Evolutionary conservation across 2,329 filamentous ascomycete species (phyloP).

Genomic region (Shiraia sp.): DNA sequence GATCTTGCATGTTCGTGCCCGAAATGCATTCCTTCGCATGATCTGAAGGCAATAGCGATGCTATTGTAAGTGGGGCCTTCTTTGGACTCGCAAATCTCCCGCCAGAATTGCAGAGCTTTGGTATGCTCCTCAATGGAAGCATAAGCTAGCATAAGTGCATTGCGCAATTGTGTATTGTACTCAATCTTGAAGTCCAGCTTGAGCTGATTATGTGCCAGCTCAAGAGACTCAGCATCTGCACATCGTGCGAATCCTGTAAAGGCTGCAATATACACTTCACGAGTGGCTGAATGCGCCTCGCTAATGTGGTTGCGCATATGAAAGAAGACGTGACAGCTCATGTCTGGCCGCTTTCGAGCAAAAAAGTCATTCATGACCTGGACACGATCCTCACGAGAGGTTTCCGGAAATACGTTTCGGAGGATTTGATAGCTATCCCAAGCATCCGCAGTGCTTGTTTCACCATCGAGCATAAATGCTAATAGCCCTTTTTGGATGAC

Average conservation of each 20-base stretch:
- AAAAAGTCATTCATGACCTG: conserved; percentile 84
- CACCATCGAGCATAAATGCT: conserved; percentile 68
- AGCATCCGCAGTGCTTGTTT: conserved; percentile 65
- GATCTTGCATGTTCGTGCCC: conserved; percentile 53
- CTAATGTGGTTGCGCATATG: conserved; percentile 86
- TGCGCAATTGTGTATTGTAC: conserved; percentile 74
- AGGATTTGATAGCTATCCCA: conserved; percentile 67
- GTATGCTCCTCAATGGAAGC: conserved; percentile 67
- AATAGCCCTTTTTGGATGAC: conserved; percentile 69
- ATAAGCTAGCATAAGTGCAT: conserved; percentile 86
- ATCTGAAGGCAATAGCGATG: conserved; percentile 78
- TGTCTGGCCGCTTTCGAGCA: conserved; percentile 73
- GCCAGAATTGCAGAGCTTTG: conserved; percentile 78
- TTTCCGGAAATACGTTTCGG: conserved; percentile 63
- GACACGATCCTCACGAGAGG: conserved; percentile 66
- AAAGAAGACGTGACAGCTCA: conserved; percentile 84
- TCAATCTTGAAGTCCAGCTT: conserved; percentile 88
- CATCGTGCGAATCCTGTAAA: conserved; percentile 73
- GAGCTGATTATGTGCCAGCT: conserved; percentile 86
- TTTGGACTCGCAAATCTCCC: conserved; percentile 76
- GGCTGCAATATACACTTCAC: conserved; percentile 75
- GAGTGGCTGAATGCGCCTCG: conserved; percentile 64
- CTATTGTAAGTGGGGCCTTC: conserved; percentile 86
- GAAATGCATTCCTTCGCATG: conserved; percentile 66
- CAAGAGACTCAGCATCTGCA: conserved; percentile 66